These are phyloP conservation scores for Laetiporus sulphureus DNA, from an alignment of 1,284 basidiomycete genomes.

Conservation along the genomic window DNA sequence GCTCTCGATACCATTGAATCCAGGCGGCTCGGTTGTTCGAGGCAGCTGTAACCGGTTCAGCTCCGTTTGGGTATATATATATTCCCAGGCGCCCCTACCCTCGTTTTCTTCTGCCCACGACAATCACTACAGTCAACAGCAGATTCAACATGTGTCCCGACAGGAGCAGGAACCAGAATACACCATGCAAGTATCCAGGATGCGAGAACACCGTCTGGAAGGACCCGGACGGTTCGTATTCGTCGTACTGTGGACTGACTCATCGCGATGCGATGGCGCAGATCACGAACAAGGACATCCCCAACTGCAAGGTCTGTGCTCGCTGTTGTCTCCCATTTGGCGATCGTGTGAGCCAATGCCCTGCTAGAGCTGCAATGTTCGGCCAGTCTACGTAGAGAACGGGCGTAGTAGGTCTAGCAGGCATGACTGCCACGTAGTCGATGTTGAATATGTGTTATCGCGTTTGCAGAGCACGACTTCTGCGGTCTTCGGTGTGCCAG, in stretches of 20 bases:
- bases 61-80: too few relatives aligned
- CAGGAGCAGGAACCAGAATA: not conserved
- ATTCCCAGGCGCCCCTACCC: too few relatives aligned
- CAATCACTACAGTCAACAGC: too few relatives aligned
- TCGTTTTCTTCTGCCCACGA: too few relatives aligned
- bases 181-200: not conserved
- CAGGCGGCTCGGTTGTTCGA: too few relatives aligned
- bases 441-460: too few relatives aligned
- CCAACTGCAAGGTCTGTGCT: too few relatives aligned
- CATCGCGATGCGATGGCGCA: conserved; percentile 1
- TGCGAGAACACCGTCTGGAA: conserved; percentile 1
- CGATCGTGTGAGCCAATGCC: too few relatives aligned
- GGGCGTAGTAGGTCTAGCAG: conserved; percentile 12
- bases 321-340: too few relatives aligned
- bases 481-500: conserved; percentile 16
- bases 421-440: not conserved
- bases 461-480: conserved; percentile 15
- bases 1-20: too few relatives aligned
- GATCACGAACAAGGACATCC: not conserved
- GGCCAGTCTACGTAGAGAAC: conserved; percentile 17
- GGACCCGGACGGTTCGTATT: conserved; percentile 3
- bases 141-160: not conserved
- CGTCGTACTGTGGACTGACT: conserved; percentile 2
- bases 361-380: conserved; percentile 13
- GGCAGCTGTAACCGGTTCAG: too few relatives aligned